A percentile compares a stretch with the other conserved stretches of the same genome.
Conservation (phyloP, 345 rosid species). For the Carallia brachiata region DNA sequence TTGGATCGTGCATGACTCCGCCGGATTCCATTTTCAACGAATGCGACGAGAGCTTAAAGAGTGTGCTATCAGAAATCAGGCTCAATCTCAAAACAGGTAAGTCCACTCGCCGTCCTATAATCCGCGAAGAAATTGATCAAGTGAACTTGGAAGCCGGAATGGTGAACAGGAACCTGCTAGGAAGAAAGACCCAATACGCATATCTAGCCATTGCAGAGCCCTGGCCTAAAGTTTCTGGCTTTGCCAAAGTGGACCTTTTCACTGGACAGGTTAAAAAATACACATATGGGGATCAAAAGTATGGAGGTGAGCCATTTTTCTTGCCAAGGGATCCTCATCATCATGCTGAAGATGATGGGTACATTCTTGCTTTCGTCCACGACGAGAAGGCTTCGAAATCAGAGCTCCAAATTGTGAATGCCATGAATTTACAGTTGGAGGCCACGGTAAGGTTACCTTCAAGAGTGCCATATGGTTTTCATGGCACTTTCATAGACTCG, state of each 20-base stretch:
- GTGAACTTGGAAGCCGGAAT: slow-evolving; percentile 86
- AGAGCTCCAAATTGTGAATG: slow-evolving; percentile 72
- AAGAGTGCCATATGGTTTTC: slow-evolving; percentile 86
- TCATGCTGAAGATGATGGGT: slow-evolving; percentile 57
- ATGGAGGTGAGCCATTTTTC: slow-evolving; percentile 80
- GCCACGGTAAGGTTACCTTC: slow-evolving; percentile 71
- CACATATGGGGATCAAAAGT: slow-evolving; percentile 57
- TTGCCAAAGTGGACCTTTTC: slow-evolving; percentile 66
- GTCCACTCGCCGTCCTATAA: slow-evolving; percentile 62
- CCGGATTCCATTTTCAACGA: slow-evolving; percentile 88
- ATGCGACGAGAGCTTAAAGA: slow-evolving; percentile 65
- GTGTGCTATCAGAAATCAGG: slow-evolving; percentile 73
- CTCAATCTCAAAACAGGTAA: slow-evolving; percentile 59
- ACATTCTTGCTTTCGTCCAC: slow-evolving; percentile 66
- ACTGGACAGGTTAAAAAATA: slow-evolving; percentile 57
- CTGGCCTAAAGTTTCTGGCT: slow-evolving; percentile 88
- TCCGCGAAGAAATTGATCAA: slow-evolving; percentile 40
- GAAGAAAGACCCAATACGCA: slow-evolving; percentile 65
- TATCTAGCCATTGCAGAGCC: slow-evolving; percentile 83
- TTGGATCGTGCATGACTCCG: slow-evolving; percentile 89
- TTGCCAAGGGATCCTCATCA: slow-evolving; percentile 37
- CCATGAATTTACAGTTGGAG: slow-evolving; percentile 52
- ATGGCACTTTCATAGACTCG: slow-evolving; percentile 66
- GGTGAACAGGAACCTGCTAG: slow-evolving; percentile 75
- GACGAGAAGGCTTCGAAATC: slow-evolving; percentile 76